Conservation (phyloP, 352 stramenopile genomes). For the Pythium sukuiense region DNA sequence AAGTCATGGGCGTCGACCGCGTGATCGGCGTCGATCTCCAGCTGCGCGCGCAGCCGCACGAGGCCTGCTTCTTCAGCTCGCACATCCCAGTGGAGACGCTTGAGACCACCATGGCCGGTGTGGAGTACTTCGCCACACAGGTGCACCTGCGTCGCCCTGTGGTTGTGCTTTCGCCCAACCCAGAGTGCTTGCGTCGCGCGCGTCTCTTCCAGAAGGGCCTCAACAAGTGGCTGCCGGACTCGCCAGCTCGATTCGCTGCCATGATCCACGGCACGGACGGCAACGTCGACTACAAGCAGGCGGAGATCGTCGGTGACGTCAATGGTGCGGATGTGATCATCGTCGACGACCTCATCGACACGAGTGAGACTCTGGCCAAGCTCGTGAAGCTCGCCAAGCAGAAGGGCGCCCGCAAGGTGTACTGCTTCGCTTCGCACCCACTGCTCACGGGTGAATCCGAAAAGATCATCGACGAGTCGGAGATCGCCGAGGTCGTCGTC, state of each 20-base stretch:
- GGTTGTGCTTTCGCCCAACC: constrained; percentile 89
- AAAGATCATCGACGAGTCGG: constrained; percentile 80
- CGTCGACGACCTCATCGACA: constrained; percentile 92
- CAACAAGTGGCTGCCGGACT: constrained; percentile 86
- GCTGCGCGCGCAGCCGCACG: constrained; percentile 85
- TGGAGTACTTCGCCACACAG: constrained; percentile 91
- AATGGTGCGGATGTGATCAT: constrained; percentile 89
- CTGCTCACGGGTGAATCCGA: constrained; percentile 88
- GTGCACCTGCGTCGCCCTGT: constrained; percentile 74
- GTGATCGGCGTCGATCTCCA: constrained; percentile 94
- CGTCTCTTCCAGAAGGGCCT: constrained; percentile 85
- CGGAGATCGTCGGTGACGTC: constrained; percentile 89
- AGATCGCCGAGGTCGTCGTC: constrained; percentile 85
- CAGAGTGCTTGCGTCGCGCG: constrained; percentile 79
- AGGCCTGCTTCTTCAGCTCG: constrained; percentile 92
- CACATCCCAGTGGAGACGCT: constrained; percentile 91
- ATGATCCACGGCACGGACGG: constrained; percentile 77
- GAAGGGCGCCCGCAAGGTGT: constrained; percentile 85
- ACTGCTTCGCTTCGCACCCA: constrained; percentile 90
- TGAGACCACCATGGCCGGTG: constrained; percentile 89
- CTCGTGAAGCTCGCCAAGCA: constrained; percentile 80
- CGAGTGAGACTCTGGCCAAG: constrained; percentile 76
- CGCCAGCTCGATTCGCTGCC: constrained; percentile 75
- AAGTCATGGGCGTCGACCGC: constrained; percentile 93
- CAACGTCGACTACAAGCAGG: constrained; percentile 56